Conservation (phyloP, 768 basidiomycete genomes). For the Megacollybia marginata region DNA sequence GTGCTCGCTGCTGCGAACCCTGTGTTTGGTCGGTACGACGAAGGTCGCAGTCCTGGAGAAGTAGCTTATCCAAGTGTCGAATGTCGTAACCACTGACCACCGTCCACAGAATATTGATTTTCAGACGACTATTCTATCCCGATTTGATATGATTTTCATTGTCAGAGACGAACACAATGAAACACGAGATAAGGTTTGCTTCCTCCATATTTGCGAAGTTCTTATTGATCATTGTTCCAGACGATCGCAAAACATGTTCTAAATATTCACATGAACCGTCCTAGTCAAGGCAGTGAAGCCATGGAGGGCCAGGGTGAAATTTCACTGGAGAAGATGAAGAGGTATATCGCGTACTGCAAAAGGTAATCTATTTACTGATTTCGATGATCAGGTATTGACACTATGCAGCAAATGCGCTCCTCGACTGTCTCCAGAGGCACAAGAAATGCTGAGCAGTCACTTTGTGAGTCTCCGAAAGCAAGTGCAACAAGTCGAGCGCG, state of each 20-base stretch:
- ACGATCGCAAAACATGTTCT: conserved; percentile 96
- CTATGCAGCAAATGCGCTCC: conserved; percentile 86
- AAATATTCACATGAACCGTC: conserved; percentile 97
- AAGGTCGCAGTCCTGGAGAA: conserved; percentile 93
- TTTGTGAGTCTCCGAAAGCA: conserved; percentile 91
- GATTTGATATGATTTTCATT: conserved; percentile 99
- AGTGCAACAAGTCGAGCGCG: conserved; percentile 91
- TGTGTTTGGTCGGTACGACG: conserved; percentile 96
- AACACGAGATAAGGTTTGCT: conserved; percentile 69
- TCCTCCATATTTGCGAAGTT: not conserved
- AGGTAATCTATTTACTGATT: conserved; percentile 39
- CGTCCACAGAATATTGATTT: conserved; percentile 80
- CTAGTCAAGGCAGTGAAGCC: conserved; percentile 57
- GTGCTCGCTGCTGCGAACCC: conserved; percentile 97
- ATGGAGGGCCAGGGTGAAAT: conserved; percentile 80
- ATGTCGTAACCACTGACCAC: not conserved
- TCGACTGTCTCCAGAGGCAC: conserved; percentile 84
- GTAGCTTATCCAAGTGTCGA: conserved; percentile 24
- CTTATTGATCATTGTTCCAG: conserved; percentile 28
- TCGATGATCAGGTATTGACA: not conserved
- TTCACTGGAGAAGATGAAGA: conserved; percentile 96
- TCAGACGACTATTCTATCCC: conserved; percentile 95
- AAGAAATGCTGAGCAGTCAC: conserved; percentile 94
- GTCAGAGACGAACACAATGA: conserved; percentile 98
- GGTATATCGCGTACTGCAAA: conserved; percentile 95